Conservation (phyloP, 176 grass and related monocot species). For the Hyparrhenia diplandra region DNA sequence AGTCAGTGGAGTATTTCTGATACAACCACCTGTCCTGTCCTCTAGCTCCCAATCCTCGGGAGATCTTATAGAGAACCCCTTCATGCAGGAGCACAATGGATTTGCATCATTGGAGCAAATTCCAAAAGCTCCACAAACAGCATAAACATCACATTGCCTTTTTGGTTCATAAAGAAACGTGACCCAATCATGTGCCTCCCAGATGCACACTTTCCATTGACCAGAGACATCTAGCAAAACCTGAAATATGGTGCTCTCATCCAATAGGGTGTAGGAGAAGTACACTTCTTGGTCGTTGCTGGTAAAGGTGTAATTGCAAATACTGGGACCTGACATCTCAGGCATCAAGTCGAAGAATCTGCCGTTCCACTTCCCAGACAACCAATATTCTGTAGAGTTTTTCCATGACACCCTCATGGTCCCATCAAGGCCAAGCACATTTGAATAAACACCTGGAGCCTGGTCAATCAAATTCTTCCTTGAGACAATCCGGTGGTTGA, state of each 20-base stretch:
- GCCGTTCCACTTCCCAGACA: constrained; percentile 22
- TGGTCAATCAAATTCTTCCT: too few species aligned
- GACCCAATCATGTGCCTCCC: constrained; percentile 31
- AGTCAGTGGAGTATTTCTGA: constrained; percentile 25
- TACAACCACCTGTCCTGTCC: constrained; percentile 41
- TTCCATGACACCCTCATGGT: not conserved
- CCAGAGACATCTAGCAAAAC: constrained; percentile 21
- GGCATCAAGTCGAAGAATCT: constrained; percentile 27
- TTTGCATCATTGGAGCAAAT: constrained; percentile 21
- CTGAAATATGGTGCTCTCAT: constrained; percentile 7
- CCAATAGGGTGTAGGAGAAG: not conserved
- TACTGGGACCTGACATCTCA: constrained; percentile 6
- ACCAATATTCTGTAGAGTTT: constrained; percentile 18
- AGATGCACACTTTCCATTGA: too few species aligned
- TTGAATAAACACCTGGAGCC: too few species aligned
- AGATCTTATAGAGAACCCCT: constrained; percentile 38
- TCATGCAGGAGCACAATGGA: constrained; percentile 36
- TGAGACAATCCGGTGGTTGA: too few species aligned
- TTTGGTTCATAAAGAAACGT: not conserved
- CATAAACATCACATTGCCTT: constrained; percentile 43
- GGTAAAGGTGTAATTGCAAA: constrained; percentile 8
- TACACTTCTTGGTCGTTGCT: constrained; percentile 25
- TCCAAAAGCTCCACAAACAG: constrained; percentile 49
- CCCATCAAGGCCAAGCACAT: too few species aligned
- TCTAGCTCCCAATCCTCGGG: constrained; percentile 31